These are phyloP conservation scores for Phytophthora tentaculata DNA, from an alignment of 352 stramenopile genomes.

Conservation along the genomic window DNA sequence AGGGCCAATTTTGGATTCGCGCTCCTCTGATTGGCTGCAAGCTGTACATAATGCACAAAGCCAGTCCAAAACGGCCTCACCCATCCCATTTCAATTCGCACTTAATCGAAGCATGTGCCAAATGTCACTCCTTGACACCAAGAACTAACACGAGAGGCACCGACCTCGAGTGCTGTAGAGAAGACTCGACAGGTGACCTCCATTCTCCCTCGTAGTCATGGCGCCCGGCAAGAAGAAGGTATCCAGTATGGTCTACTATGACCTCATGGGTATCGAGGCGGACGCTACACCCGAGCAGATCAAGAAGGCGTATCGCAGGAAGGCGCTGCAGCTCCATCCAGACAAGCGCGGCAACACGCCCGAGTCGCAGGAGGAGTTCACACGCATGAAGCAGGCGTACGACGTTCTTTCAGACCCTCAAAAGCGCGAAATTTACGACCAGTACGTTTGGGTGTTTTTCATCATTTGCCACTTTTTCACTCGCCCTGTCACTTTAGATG, in stretches of 20 bases:
- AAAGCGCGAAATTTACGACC: constrained; percentile 85
- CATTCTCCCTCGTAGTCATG: constrained; percentile 25
- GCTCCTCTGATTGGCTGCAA: constrained; percentile 11
- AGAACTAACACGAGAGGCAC: constrained; percentile 20
- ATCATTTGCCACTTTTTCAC: constrained; percentile 4
- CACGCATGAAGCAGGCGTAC: constrained; percentile 92
- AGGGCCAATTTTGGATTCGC: constrained; percentile 20
- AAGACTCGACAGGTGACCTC: constrained; percentile 1
- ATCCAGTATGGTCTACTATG: constrained; percentile 78
- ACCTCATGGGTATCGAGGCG: constrained; percentile 77
- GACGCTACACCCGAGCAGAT: constrained; percentile 86
- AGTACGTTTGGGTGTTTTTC: constrained; percentile 38
- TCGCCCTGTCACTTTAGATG: constrained; percentile 4
- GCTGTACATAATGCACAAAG: constrained; percentile 5
- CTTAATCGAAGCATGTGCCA: constrained; percentile 24
- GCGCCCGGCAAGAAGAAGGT: constrained; percentile 65
- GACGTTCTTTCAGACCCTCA: constrained; percentile 92
- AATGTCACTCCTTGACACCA: constrained; percentile 20
- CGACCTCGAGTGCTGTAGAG: background rate
- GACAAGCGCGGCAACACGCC: constrained; percentile 88
- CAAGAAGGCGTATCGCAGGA: constrained; percentile 93
- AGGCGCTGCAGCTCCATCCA: constrained; percentile 93
- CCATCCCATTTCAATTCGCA: constrained; percentile 30
- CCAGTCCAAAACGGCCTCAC: constrained; percentile 16
- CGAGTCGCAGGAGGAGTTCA: constrained; percentile 91